These are phyloP conservation scores for Pythium guiyangense DNA, from an alignment of 352 stramenopile species.

Conservation along the genomic window DNA sequence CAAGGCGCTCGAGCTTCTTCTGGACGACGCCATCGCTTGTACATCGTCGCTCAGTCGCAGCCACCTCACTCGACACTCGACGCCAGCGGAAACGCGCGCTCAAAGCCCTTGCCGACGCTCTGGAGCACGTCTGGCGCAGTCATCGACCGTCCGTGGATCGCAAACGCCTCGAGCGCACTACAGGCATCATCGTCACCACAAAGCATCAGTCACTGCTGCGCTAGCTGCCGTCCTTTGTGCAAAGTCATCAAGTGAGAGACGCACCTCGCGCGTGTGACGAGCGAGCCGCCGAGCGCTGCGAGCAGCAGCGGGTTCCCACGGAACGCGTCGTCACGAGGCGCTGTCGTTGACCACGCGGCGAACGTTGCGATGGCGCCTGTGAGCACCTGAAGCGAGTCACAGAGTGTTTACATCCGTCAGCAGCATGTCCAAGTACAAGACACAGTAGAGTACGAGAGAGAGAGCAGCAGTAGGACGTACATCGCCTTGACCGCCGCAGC, in stretches of 20 bases:
- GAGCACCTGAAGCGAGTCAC: slow-evolving; percentile 50
- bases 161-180: slow-evolving; percentile 65
- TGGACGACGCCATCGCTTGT: no score
- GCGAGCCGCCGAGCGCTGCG: slow-evolving; percentile 71
- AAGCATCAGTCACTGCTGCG: neutral
- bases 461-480: slow-evolving; percentile 32
- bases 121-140: slow-evolving; percentile 82
- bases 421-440: neutral
- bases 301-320: slow-evolving; percentile 53
- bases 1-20: no score
- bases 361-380: slow-evolving; percentile 81
- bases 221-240: neutral
- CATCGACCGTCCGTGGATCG: slow-evolving; percentile 64
- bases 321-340: slow-evolving; percentile 31
- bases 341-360: slow-evolving; percentile 54
- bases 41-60: no score
- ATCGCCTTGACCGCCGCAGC: slow-evolving; percentile 91
- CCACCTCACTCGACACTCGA: neutral
- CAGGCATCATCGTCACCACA: no score
- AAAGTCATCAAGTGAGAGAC: neutral
- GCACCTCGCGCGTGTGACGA: slow-evolving; percentile 74
- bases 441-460: neutral
- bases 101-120: slow-evolving; percentile 55
- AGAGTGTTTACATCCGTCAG: neutral
- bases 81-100: slow-evolving; percentile 26